Evolutionary conservation across 495 filamentous ascomycete species (phyloP), one percentile per base, ranked within the genome.

Genomic region (Endocarpon pusillum): DNA sequence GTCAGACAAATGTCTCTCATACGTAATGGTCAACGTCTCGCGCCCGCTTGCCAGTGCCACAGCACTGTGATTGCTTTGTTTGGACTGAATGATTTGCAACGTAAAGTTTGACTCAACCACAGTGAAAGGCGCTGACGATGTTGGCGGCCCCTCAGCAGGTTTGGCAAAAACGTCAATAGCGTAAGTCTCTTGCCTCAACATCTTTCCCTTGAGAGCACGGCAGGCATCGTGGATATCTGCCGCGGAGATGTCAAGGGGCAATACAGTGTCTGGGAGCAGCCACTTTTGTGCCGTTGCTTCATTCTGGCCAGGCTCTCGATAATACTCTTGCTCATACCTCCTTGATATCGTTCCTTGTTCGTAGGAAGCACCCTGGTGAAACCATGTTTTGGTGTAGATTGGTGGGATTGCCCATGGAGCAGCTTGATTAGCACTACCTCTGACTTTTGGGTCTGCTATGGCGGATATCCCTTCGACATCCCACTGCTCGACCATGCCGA

Each of bases 401-500:
- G n/a, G n/a, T n/a, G n/a, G n/a, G n/a, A n/a, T n/a, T n/a, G n/a
- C n/a, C n/a, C n/a, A n/a, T n/a, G n/a, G n/a, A n/a, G n/a, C n/a
- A n/a, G n/a, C n/a, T n/a, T n/a, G n/a, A n/a, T n/a, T n/a, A n/a
- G n/a, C n/a, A n/a, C n/a, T n/a, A n/a, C n/a, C n/a, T n/a, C n/a
- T n/a, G n/a, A n/a, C n/a, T n/a, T n/a, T n/a, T n/a, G 37, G 7
- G 21, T 4, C n/a, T 26, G 2, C 21, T 9, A n/a, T 31, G n/a
- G 27, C 45, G 40, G 4, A 40, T 31, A n/a, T n/a, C n/a, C n/a
- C n/a, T n/a, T n/a, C n/a, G n/a, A n/a, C 34, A 34, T 56, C 52
- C 39, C 32, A 53, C 21, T 40, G 16, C 17, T 56, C 52, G 1
- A 52, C 49, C 39, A 53, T 42, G 0, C 34, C 50, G 36, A 61